Base-by-base conservation (phyloP, 495 filamentous ascomycete species). In the Penicillium atrosanguineum region DNA sequence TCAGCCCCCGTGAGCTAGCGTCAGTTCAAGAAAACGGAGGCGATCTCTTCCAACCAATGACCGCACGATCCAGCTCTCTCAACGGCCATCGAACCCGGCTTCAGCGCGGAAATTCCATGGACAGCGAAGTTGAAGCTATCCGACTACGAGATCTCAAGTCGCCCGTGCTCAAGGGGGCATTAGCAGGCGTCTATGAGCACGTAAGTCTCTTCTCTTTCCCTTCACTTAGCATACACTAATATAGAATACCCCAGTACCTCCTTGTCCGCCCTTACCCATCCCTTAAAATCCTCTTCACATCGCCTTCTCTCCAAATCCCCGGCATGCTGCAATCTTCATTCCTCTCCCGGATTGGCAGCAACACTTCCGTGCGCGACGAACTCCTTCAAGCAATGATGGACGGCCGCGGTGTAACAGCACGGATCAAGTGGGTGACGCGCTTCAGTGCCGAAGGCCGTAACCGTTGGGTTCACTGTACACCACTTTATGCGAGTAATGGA, bases 401-500 rank as follows among this genome's bases (percentile, higher is more conserved):
- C 23, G 84, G 83, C 3, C 74, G 81, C 25, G 81, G 82, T 59
- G 83, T 87, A 36, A 87, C 84, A 3, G 84, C 83, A 0, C 82
- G 84, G 21, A 77, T 86, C 42, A 78, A 79, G 37, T 87, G 84
- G 84, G 61, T 79, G 23, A 69, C 75, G 7, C 61, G 69, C 31
- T 63, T 61, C 14, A 74, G 62, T 26, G 59, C 71, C 9, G 70
- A 79, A 36, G 79, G 77, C 1, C 70, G 77, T 12, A 67, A 69
- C 38, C 74, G 80, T 47, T 85, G 79, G 80, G 80, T 84, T 6
- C 81, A 83, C 57, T 85, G 82, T 55, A 85, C 82, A 20, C 83
- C 83, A 0, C 59, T 86, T 14, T 44, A 83, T 6, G 82, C 81
- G 1, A 76, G 67, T 40, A 79, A 84, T 60, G 78, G 78, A 8